Percentiles rank a stretch among this genome's conserved stretches.
Conservation (phyloP, 306 rosid genomes). For the Oemleria cerasiformis region DNA sequence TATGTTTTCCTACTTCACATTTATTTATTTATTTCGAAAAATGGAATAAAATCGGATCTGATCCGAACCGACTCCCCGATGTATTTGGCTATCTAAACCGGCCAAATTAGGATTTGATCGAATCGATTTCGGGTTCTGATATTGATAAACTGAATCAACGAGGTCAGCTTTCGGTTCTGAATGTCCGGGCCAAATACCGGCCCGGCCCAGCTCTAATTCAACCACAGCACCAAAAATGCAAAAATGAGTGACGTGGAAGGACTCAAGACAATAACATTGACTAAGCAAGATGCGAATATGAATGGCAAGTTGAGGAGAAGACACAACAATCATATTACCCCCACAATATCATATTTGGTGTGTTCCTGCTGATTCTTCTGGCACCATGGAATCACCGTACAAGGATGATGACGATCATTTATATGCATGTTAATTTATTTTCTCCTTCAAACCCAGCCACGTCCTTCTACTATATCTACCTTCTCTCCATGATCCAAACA, state of each 20-base stretch:
- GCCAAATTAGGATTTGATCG: too few species aligned
- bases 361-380: constrained; percentile 11
- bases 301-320: constrained; percentile 17
- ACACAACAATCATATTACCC: background rate
- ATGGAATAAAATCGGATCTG: too few species aligned
- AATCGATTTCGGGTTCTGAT: too few species aligned
- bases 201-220: too few species aligned
- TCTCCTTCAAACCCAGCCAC: background rate
- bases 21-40: too few species aligned
- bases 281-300: background rate
- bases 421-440: background rate
- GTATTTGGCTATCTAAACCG: too few species aligned
- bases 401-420: background rate
- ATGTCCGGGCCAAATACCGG: too few species aligned
- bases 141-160: too few species aligned
- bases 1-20: too few species aligned
- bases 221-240: too few species aligned
- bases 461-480: constrained; percentile 1
- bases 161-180: too few species aligned
- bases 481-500: background rate
- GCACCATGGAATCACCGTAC: constrained; percentile 14
- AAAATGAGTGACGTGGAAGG: background rate
- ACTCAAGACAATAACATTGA: background rate
- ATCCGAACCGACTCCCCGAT: too few species aligned
- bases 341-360: constrained; percentile 21